Evolutionary conservation across 371 early-diverging fungal species (phyloP).

Genomic region (Mucor irregularis): DNA sequence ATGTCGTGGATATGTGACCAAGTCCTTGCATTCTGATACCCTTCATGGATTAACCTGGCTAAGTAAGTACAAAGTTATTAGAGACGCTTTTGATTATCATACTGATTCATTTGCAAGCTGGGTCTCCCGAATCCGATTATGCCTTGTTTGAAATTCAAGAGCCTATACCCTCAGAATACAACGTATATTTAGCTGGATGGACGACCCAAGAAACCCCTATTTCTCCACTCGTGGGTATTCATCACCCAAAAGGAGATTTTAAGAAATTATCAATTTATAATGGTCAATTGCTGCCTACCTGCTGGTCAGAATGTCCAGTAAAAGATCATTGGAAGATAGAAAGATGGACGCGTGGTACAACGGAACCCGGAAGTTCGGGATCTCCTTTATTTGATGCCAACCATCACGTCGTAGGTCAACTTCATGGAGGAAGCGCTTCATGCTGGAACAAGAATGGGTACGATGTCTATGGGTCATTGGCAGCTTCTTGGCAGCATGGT

Average conservation of each 20-base stretch:
- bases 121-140: constrained; percentile 31
- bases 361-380: constrained; percentile 56
- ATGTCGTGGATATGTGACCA: constrained; percentile 27
- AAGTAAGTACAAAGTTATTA: constrained; percentile 12
- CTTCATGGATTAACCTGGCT: constrained; percentile 45
- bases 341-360: constrained; percentile 37
- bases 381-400: constrained; percentile 50
- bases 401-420: constrained; percentile 49
- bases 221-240: constrained; percentile 45
- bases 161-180: constrained; percentile 46
- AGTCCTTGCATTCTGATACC: constrained; percentile 31
- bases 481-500: constrained; percentile 28
- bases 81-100: too few relatives aligned
- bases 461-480: constrained; percentile 47
- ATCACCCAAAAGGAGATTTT: constrained; percentile 52
- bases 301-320: constrained; percentile 44
- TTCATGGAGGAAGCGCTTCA: constrained; percentile 52
- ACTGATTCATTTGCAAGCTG: constrained; percentile 14
- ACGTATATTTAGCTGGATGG: constrained; percentile 53
- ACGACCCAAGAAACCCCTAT: constrained; percentile 21
- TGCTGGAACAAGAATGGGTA: constrained; percentile 46
- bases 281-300: constrained; percentile 27
- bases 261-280: constrained; percentile 51
- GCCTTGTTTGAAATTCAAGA: constrained; percentile 53
- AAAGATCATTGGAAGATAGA: constrained; percentile 31